Conservation (phyloP, 2,329 filamentous ascomycete genomes). For the Exutisphaerella laricina region DNA sequence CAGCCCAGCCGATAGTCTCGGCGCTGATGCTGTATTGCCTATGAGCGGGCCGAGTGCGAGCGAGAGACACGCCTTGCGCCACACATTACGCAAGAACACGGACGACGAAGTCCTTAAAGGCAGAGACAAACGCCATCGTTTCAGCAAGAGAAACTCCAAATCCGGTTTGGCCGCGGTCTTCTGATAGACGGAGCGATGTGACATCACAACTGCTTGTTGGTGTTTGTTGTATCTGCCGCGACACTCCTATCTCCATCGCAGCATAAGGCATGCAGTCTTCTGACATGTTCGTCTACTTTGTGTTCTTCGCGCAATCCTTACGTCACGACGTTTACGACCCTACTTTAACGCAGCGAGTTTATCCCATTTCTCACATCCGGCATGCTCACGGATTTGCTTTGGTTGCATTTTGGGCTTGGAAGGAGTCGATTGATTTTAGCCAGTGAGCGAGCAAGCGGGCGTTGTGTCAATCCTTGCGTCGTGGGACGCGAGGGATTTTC, state of each 20-base stretch:
- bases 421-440: not conserved
- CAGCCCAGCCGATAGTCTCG: slow-evolving; percentile 70
- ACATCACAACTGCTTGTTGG: no score
- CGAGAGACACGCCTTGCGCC: slow-evolving; percentile 26
- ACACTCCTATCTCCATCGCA: not conserved
- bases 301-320: not conserved
- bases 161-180: slow-evolving; percentile 90
- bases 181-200: slow-evolving; percentile 35
- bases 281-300: slow-evolving; percentile 1
- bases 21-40: slow-evolving; percentile 43
- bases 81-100: slow-evolving; percentile 36
- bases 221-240: not conserved
- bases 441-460: slow-evolving; percentile 10
- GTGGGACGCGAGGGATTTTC: not conserved
- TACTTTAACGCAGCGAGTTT: slow-evolving; percentile 3
- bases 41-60: slow-evolving; percentile 23
- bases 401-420: not conserved
- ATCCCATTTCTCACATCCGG: no score
- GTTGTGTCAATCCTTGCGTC: not conserved
- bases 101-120: slow-evolving; percentile 30
- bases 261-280: not conserved
- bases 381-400: slow-evolving; percentile 3
- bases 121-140: slow-evolving; percentile 54
- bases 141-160: slow-evolving; percentile 90
- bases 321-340: slow-evolving; percentile 4